Percentiles rank a stretch among this genome's conserved stretches.
Conservation (phyloP, 2,329 filamentous ascomycete genomes). For the Penicillium sumatraense region DNA sequence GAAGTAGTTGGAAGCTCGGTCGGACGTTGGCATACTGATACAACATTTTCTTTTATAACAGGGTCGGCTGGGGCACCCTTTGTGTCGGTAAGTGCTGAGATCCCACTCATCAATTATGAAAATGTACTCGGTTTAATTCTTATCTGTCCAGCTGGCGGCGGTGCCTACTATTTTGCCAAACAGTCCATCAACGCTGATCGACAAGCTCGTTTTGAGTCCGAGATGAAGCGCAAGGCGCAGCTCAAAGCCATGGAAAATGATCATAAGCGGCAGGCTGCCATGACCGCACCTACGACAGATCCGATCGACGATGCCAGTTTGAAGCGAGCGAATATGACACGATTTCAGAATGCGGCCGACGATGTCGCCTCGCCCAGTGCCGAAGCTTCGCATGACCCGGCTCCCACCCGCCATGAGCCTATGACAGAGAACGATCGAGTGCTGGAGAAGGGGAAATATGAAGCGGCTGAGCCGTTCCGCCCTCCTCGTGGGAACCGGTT, state of each 20-base stretch:
- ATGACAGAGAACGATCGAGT: constrained; percentile 70
- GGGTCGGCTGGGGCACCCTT: constrained; percentile 90
- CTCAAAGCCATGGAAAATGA: constrained; percentile 41
- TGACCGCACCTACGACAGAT: constrained; percentile 18
- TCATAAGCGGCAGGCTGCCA: constrained; percentile 35
- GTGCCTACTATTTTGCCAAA: constrained; percentile 96
- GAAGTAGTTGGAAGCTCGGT: not conserved
- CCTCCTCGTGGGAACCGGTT: constrained; percentile 88
- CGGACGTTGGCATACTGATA: constrained; percentile 20
- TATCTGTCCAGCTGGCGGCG: constrained; percentile 71
- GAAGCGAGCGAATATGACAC: constrained; percentile 40
- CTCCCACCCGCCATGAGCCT: constrained; percentile 80
- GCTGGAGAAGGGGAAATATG: constrained; percentile 86
- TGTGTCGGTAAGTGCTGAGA: constrained; percentile 69
- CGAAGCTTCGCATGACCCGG: constrained; percentile 78
- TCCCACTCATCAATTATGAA: not conserved
- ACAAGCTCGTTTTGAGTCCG: constrained; percentile 69
- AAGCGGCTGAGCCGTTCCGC: constrained; percentile 74
- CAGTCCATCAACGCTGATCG: constrained; percentile 91
- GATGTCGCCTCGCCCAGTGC: constrained; percentile 70
- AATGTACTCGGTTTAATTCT: no score
- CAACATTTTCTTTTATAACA: constrained; percentile 43
- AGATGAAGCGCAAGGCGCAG: constrained; percentile 62
- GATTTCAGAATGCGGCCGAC: constrained; percentile 34
- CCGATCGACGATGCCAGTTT: constrained; percentile 34